Percentiles rank a stretch among this genome's conserved stretches.
Evolutionary conservation across 2,329 filamentous ascomycete species (phyloP).

Genomic region (Penicillium sp.): DNA sequence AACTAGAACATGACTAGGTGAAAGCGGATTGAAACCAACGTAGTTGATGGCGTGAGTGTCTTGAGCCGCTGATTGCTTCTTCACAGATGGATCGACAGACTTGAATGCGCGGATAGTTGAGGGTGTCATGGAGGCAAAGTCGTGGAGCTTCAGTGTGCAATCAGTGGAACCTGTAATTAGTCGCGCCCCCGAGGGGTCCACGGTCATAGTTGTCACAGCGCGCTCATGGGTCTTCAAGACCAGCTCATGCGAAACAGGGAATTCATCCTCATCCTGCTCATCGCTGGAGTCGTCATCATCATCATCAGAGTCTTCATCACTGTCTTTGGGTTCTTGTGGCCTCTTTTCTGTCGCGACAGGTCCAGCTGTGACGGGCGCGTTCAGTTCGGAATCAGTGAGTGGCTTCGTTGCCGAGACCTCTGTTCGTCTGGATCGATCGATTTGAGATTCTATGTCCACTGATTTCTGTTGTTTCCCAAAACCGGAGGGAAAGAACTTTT

Average conservation of each 20-base stretch:
- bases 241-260: slow-evolving; percentile 90
- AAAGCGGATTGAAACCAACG: slow-evolving; percentile 82
- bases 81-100: slow-evolving; percentile 82
- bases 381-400: slow-evolving; percentile 29
- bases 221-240: slow-evolving; percentile 90
- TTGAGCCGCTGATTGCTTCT: slow-evolving; percentile 71
- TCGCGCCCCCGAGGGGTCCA: slow-evolving; percentile 84
- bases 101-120: slow-evolving; percentile 94
- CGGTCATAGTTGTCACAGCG: slow-evolving; percentile 79
- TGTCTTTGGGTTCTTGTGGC: slow-evolving; percentile 41
- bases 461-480: slow-evolving; percentile 84
- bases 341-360: slow-evolving; percentile 29
- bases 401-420: slow-evolving; percentile 47
- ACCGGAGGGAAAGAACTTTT: slow-evolving; percentile 73
- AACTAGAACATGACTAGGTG: slow-evolving; percentile 81
- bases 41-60: slow-evolving; percentile 90
- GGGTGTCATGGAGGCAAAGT: slow-evolving; percentile 94
- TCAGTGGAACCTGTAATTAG: slow-evolving; percentile 91
- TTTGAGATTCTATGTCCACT: slow-evolving; percentile 77
- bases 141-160: slow-evolving; percentile 89
- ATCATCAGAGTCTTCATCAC: slow-evolving; percentile 55
- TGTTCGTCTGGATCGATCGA: slow-evolving; percentile 75
- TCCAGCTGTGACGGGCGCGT: slow-evolving; percentile 32
- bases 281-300: slow-evolving; percentile 56
- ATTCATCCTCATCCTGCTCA: slow-evolving; percentile 81